Base-by-base conservation (phyloP, 306 rosid genomes). In the Dryas alaskensis region DNA sequence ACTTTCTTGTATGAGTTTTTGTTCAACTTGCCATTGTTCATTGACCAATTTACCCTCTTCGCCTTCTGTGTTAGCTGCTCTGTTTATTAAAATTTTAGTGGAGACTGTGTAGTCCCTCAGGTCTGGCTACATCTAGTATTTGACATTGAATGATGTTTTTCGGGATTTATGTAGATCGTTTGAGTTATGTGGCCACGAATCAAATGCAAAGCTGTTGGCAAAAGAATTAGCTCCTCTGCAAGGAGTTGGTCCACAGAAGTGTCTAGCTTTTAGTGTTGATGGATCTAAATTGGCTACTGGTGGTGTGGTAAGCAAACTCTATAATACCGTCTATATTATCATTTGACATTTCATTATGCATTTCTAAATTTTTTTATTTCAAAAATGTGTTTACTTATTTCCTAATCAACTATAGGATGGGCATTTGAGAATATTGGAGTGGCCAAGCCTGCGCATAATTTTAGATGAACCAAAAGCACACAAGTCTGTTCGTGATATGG, bases 271-370 rank as follows among this genome's bases (percentile, higher is more conserved):
- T 77, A 89, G 98, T 74, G 90, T 89, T 67, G 98, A 94, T 75
- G 98, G 98, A 72, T 88, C 97, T 83, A 94, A 86, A 78, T 64
- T 94, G 73, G 97, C 98, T 62, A 86, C 91, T 51, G 98, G 98
- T 10, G 96, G 96, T 13, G 77, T 55, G 87, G 98, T 94, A 82
- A 86, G 91, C 73, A 73, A 61, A 50, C 58, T 44, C 22, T 73
- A 13, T 63, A 2, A n/a, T 76, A 61, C 77, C 47, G 68, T 45
- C 19, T 43, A 45, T 74, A 73, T 67, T 69, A 51, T 74, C 25
- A 13, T 69, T 44, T 73, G 50, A 27, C 52, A 42, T 57, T 46
- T 27, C 13, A 17, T 74, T 67, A 59, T 63, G 59, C 22, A 10
- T 17, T 43, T 61, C 67, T 67, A 10, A 17, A 4, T 43, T 68